Evolutionary conservation across 192 early-diverging fungal genomes (phyloP).

Genomic region (Coemansia nantahalensis): DNA sequence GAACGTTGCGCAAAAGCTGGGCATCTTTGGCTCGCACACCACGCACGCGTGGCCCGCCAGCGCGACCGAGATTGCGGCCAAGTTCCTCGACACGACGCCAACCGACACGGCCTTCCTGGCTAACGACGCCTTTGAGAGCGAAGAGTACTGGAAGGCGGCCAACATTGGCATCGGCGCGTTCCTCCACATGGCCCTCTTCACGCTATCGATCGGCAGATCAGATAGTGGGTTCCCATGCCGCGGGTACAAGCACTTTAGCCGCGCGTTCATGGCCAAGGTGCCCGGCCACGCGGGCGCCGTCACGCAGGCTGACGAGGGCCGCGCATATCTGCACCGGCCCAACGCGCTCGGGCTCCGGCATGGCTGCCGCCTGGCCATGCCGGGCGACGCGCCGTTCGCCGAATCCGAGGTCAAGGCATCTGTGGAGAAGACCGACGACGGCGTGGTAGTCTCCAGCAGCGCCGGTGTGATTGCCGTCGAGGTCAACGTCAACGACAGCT

Average conservation of each 20-base stretch:
- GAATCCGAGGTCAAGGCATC: no score
- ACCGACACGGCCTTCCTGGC: conserved; percentile 54
- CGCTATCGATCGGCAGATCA: no score
- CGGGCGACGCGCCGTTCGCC: no score
- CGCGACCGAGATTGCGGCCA: conserved; percentile 56
- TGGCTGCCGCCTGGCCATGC: not conserved
- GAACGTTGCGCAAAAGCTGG: conserved; percentile 38
- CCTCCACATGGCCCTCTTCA: conserved; percentile 67
- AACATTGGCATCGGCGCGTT: conserved; percentile 69
- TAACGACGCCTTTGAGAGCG: conserved; percentile 58
- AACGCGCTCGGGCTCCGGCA: not conserved
- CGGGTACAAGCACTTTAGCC: conserved; percentile 62
- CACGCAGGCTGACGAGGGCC: not conserved
- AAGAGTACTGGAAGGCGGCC: conserved; percentile 57
- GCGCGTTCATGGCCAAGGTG: conserved; percentile 61
- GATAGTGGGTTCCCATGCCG: conserved; percentile 59
- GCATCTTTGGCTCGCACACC: conserved; percentile 67
- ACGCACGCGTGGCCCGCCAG: conserved; percentile 61
- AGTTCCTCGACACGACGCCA: conserved; percentile 55
- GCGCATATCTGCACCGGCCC: not conserved
- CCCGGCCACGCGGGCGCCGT: conserved; percentile 16
- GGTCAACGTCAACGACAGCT: not conserved
- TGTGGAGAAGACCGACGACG: not conserved
- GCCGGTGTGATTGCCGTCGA: not conserved
- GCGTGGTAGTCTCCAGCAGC: not conserved